phyloP scores from a whole-genome alignment of 2,329 filamentous ascomycete genomes.

The Sporothrix humicola region DNA sequence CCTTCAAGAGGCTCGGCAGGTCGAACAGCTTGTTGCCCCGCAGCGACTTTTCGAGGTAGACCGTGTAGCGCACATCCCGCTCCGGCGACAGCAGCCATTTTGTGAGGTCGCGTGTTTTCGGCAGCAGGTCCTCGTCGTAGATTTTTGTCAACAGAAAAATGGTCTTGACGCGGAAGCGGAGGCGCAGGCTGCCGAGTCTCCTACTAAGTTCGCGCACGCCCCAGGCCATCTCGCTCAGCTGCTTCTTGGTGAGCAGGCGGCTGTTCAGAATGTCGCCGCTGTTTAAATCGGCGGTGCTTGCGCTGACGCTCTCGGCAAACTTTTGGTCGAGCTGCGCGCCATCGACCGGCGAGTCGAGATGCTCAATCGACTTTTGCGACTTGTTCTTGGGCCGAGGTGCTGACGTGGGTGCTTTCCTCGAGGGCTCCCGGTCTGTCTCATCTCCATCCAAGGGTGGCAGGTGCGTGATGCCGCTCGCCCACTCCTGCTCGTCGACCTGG shows the following conservation, averaged over 20 bases:
- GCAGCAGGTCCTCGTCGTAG: conserved; percentile 81
- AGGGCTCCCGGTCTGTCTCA: conserved; percentile 46
- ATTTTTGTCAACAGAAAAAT: conserved; percentile 91
- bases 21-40: conserved; percentile 76
- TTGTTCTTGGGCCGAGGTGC: not conserved
- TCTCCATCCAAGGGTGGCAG: not conserved
- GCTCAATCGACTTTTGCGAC: not conserved
- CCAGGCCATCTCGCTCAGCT: conserved; percentile 96
- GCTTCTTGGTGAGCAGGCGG: conserved; percentile 89
- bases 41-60: conserved; percentile 83
- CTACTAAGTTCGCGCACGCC: conserved; percentile 90
- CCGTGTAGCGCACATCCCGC: conserved; percentile 69
- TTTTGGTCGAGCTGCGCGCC: conserved; percentile 9
- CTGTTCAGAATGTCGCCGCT: conserved; percentile 54
- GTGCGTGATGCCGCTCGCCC: conserved; percentile 55
- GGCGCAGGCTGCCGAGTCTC: conserved; percentile 78
- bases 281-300: not conserved
- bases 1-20: conserved; percentile 67
- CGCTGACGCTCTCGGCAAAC: not conserved
- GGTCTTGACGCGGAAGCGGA: conserved; percentile 79
- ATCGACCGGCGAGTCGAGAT: not conserved
- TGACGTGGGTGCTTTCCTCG: not conserved
- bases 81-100: conserved; percentile 80
- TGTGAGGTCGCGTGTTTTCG: conserved; percentile 75
- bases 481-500: conserved; percentile 62